Evolutionary conservation across 2,329 filamentous ascomycete genomes (phyloP), one percentile per base, ranked within the genome.

Genomic region (Daldinia sp.): DNA sequence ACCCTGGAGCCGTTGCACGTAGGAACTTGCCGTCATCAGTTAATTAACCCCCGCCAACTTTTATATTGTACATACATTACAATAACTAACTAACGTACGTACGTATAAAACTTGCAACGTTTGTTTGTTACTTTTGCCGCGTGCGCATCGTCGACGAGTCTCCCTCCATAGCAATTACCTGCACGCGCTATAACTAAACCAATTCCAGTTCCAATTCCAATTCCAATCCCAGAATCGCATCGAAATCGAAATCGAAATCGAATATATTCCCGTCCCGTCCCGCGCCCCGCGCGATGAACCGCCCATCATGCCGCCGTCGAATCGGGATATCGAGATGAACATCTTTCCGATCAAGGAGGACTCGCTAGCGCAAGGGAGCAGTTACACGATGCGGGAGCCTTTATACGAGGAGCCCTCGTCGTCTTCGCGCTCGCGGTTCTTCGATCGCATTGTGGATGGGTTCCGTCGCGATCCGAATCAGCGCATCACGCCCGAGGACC

Each of bases 391-490:
- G 81, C 81, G 81, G 53, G 81, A 83, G 68, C 80, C 82, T 34
- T 68, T 79, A 27, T 82, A 83, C 72, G 77, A 80, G 37, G 77
- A 80, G 7, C 67, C 71, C 17, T 62, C 67, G 25, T 67, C 72
- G 10, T 68, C 72, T 17, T 63, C 67, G 25, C 67, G 72, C 52
- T 74, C 76, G 41, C 72, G 73, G 35, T 73, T 76, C 63, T 70
- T 80, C 61, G 74, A 73, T 13, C 80, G 81, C 63, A 80, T 87
- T 71, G 66, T 88, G 69, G 84, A 90, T 76, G 83, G 85, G 75
- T 90, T 91, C 79, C 84, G 83, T 69, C 83, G 87, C 61, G 87
- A 90, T 69, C 84, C 86, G 6, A 75, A 76, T 67, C 77, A 79
- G 57, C 79, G 78, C 60, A 78, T 85, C 67, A 82, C 82, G 37